phyloP scores from a whole-genome alignment of 352 stramenopile genomes.

The Elongisporangium senticosum region DNA sequence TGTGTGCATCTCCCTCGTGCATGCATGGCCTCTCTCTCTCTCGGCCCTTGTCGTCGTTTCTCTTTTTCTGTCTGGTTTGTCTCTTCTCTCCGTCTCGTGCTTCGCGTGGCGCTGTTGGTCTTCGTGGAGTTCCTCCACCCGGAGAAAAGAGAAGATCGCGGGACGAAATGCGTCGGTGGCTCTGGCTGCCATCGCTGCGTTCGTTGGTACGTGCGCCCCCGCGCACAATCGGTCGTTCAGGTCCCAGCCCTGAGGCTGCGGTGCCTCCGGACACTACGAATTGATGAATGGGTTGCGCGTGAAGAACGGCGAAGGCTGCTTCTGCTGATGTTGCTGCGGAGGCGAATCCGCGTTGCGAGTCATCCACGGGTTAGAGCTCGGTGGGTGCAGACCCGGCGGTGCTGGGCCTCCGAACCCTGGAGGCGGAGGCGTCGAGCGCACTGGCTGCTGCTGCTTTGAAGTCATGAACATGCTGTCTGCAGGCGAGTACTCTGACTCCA shows the following conservation, averaged over 20 bases:
- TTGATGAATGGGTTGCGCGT: conserved; percentile 63
- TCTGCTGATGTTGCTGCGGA: conserved; percentile 14
- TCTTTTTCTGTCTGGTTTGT: not conserved
- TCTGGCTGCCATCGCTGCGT: not conserved
- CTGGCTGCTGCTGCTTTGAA: conserved; percentile 20
- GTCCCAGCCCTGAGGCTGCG: not conserved
- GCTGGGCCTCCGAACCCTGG: conserved; percentile 25
- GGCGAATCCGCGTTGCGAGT: conserved; percentile 4
- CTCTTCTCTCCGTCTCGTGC: not conserved
- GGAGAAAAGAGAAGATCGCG: not conserved
- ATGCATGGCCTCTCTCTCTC: not conserved
- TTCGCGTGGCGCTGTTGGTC: not conserved
- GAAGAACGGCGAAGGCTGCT: conserved; percentile 27
- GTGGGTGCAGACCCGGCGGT: conserved; percentile 3
- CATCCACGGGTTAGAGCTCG: conserved; percentile 1
- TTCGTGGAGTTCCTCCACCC: not conserved
- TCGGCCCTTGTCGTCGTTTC: not conserved
- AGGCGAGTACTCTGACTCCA: not conserved
- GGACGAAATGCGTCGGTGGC: no score
- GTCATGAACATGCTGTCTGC: not conserved
- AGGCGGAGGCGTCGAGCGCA: conserved; percentile 24
- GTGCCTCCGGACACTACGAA: conserved; percentile 18
- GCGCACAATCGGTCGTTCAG: not conserved
- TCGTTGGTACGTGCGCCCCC: not conserved
- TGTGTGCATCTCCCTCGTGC: no score